Evolutionary conservation across 805 yeast species (phyloP).

Genomic region (Candida verbasci): DNA sequence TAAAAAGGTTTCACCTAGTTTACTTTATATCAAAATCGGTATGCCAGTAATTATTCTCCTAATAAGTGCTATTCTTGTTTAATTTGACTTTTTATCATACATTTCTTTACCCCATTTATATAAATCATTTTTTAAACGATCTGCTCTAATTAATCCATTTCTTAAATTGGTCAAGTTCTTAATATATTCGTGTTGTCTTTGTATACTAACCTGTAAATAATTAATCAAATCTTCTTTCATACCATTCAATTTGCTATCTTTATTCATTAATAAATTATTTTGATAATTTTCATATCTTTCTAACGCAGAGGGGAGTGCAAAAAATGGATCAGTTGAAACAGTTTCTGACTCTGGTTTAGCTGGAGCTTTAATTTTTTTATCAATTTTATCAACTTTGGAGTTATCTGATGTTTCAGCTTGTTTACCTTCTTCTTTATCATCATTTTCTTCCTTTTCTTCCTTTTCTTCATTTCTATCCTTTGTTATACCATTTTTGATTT

Average conservation of each 20-base stretch:
- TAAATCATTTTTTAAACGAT: conserved; percentile 65
- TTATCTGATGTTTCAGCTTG: no score
- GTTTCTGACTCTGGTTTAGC: neutral
- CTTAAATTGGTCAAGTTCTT: conserved; percentile 72
- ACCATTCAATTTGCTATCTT: conserved; percentile 36
- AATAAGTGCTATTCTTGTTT: no score
- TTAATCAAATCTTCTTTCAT: conserved; percentile 54
- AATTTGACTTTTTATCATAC: conserved; percentile 51
- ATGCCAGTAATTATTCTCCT: no score
- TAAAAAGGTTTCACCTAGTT: no score
- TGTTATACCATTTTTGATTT: conserved; percentile 7
- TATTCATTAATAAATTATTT: conserved; percentile 14
- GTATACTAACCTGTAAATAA: conserved; percentile 41
- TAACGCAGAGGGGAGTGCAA: conserved; percentile 53
- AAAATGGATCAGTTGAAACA: conserved; percentile 40
- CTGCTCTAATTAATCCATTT: conserved; percentile 72
- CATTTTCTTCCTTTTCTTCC: conserved; percentile 13
- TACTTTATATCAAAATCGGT: no score
- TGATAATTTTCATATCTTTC: conserved; percentile 27
- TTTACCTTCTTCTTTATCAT: conserved; percentile 7
- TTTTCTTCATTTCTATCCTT: conserved; percentile 10
- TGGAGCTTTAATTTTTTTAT: conserved; percentile 11
- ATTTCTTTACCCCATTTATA: conserved; percentile 84
- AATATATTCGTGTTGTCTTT: conserved; percentile 71
- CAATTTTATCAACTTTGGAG: neutral